Base-by-base conservation (phyloP, 306 rosid genomes). In the Ammopiptanthus mongolicus region DNA sequence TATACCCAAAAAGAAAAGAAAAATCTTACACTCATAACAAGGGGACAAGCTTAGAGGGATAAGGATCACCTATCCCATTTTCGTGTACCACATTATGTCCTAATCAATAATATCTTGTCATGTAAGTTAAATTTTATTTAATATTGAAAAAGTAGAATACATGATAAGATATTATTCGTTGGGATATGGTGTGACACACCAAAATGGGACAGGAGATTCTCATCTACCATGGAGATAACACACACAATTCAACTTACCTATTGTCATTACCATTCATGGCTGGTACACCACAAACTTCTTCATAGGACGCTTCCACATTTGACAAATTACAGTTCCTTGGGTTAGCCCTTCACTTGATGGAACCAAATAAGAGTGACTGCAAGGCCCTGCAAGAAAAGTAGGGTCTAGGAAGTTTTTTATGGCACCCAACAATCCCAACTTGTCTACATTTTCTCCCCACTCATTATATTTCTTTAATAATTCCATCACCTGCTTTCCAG, bases 291-390 rank as follows among this genome's bases (percentile, higher is more conserved):
- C 65, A 42, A 77, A 86, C 81, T 77, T 84, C 71, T 84, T 79
- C 96, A 83, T 79, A 15, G 75, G 82, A 60, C 55, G 82, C 76
- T 58, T 83, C 83, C 96, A 90, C 63, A 58, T 56, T 61, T 80
- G 69, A 69, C 93, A 90, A 41, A 72, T 41, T 41, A 58, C 61
- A 85, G 61, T 74, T 70, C 33, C 90, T 62, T 76, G 76, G 0
- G 13, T 17, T 18, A 6, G 50, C 22, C 63, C 83, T 67, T 70
- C 84, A 18, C 21, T 36, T 21, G 75, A 75, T 14, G 83, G 63
- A 75, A 80, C 76, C 25, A 73, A 12, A 68, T 63, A 60, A 9
- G 70, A 69, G 79, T 84, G 84, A 15, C 21, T 65, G 44, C 91
- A 90, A 63, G 88, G 86, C 77, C 75, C 84, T 14, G 9, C 50